Evolutionary conservation across 768 basidiomycete species (phyloP), one percentile per base, ranked within the genome.

Genomic region (Dioszegia hungarica): DNA sequence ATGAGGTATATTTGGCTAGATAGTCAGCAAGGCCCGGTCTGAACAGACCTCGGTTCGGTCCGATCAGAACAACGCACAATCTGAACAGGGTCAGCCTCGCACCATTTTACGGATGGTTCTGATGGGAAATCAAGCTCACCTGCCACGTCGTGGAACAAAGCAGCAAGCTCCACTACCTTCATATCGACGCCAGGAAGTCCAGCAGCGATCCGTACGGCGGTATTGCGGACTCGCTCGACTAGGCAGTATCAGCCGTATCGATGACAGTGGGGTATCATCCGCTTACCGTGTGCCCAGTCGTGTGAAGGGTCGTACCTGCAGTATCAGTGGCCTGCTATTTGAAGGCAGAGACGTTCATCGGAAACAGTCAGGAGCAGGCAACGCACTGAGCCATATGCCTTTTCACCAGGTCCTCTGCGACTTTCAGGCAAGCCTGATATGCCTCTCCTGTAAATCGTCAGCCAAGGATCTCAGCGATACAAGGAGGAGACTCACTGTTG

Each of bases 101-200:
- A 17, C 45, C 8, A 11, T 19, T 5, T 31, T 28, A 28, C 11
- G 34, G n/a, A 22, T 15, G 29, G 77, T 70, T 2, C 65, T 65
- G 4, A 74, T 84, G 83, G 27, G 6, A 8, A 20, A n/a, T n/a
- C n/a, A n/a, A n/a, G n/a, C 88, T 85, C 22, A 83, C 77, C 72
- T 82, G 87, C 54, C 78, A 91, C 81, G 74, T 94, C 90, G 67
- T 93, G 91, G 41, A 93, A 82, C 36, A 94, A 81, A n/a, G 91
- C 87, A 28, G 87, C 86, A 44, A 93, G 78, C 74, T 93, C 90
- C 22, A 93, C 82, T 5, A 84, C 81, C 20, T 92, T 77, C 1
- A 91, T 75, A 77, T 93, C 88, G 2, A 85, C 84, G 38, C 77
- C 72, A 1, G 46, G 19, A 15, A 78, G 28, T 1, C 80, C 77